Evolutionary conservation across 768 basidiomycete genomes (phyloP), one percentile per base, ranked within the genome.

Genomic region (Trametes coccinea): DNA sequence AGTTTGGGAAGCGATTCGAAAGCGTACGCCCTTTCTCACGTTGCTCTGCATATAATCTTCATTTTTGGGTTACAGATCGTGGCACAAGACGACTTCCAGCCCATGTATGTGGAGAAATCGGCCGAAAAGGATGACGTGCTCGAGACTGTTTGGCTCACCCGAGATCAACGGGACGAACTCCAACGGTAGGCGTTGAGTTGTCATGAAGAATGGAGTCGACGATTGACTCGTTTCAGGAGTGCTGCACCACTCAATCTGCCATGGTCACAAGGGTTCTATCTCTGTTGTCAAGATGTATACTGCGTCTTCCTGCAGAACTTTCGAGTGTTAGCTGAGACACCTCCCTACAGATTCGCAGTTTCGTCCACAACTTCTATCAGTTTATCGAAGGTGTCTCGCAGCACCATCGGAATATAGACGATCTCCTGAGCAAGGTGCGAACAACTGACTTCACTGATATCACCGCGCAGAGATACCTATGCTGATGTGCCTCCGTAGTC

Each of bases 311-410:
- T 17, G 16, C 6, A n/a, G 13, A 0, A 5, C 4, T 22, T n/a
- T 6, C 27, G 27, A 5, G 8, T 3, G 41, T 6, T 37, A 4
- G 31, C 43, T 55, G 7, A 11, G 44, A 3, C 4, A 8, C 30
- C 56, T 48, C 13, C 40, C 6, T 31, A 31, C 76, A 96, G 87
- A 90, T 96, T 61, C 87, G 93, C 29, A 80, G 79, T 45, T 98
- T 96, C 70, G 90, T 97, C 41, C 90, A 95, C 67, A 93, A 93
- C 67, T 98, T 97, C 77, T 96, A 98, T 71, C 88, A 93, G 27
- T 99, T 98, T 73, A 87, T 95, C 0, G 97, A 99, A 67, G 96
- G 96, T 8, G 91, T 97, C 5, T 87, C 90, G 2, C 92, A 95
- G 70, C 90, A 93, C 60, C 91, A 95, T 72, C 83, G 89, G 45